phyloP scores from a whole-genome alignment of 805 yeast species.

The Candida tammaniensis region DNA sequence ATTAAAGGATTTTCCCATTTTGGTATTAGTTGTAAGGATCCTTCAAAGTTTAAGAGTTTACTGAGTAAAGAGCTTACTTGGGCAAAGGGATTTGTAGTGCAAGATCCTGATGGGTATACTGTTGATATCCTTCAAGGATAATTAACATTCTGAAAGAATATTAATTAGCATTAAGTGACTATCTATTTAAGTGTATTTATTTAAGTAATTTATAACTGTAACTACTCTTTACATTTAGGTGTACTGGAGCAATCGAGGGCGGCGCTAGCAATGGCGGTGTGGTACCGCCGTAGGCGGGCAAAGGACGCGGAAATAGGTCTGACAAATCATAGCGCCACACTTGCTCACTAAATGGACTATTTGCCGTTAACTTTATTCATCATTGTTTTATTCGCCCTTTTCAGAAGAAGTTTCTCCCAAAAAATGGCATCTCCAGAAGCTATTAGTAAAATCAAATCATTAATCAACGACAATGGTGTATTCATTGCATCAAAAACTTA shows the following conservation, averaged over 20 bases:
- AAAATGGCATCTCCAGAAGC: slow-evolving; percentile 59
- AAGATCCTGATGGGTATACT: slow-evolving; percentile 90
- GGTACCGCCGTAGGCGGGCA: too few relatives aligned
- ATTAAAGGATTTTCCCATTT: slow-evolving; percentile 87
- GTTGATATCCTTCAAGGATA: slow-evolving; percentile 68
- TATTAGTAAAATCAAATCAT: slow-evolving; percentile 53
- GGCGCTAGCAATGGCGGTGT: too few relatives aligned
- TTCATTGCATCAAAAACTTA: slow-evolving; percentile 75
- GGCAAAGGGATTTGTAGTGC: slow-evolving; percentile 60
- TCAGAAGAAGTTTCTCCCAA: too few relatives aligned
- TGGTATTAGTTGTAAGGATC: slow-evolving; percentile 66
- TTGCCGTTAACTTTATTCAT: neutral
- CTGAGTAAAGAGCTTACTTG: slow-evolving; percentile 39
- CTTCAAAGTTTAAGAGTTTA: slow-evolving; percentile 54
- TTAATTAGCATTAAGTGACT: too few relatives aligned
- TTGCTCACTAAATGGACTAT: too few relatives aligned
- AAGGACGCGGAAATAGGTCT: too few relatives aligned
- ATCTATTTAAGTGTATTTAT: too few relatives aligned
- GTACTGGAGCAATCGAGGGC: too few relatives aligned
- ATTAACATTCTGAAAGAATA: too few relatives aligned
- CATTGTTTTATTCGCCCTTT: neutral
- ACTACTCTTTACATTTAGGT: too few relatives aligned
- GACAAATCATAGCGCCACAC: too few relatives aligned
- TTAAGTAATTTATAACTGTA: too few relatives aligned
- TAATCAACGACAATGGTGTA: slow-evolving; percentile 63